Evolutionary conservation across 768 basidiomycete genomes (phyloP).

Genomic region (Tricholoma sp.): DNA sequence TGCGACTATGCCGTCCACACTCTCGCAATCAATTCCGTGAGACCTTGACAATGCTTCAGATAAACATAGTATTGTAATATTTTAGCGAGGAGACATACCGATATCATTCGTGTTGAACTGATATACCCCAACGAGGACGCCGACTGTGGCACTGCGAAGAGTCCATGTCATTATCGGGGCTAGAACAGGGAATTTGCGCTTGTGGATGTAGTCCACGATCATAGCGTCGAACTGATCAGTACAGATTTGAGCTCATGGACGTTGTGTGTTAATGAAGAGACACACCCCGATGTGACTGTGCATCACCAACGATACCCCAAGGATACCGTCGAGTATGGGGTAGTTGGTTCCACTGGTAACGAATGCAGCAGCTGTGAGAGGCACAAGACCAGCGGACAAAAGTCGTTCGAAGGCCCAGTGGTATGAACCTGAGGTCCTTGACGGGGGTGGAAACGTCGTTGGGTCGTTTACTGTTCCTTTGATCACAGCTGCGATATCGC

Average conservation of each 20-base stretch:
- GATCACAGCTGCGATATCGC: constrained; percentile 57
- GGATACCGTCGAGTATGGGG: constrained; percentile 85
- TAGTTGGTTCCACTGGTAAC: constrained; percentile 70
- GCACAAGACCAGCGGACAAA: constrained; percentile 82
- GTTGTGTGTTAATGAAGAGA: constrained; percentile 6
- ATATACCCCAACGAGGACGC: constrained; percentile 85
- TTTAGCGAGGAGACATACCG: constrained; percentile 47
- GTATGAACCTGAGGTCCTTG: constrained; percentile 81
- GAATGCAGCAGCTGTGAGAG: constrained; percentile 83
- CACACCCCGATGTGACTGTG: constrained; percentile 92
- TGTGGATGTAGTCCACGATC: constrained; percentile 87
- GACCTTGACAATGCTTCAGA: constrained; percentile 39
- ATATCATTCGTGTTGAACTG: constrained; percentile 99
- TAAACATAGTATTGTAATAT: neutral
- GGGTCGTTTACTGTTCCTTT: constrained; percentile 95
- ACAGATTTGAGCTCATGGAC: neutral
- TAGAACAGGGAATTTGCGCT: constrained; percentile 86
- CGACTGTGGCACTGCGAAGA: constrained; percentile 72
- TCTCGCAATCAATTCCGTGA: constrained; percentile 80
- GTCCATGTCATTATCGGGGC: constrained; percentile 71
- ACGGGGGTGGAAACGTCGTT: constrained; percentile 80
- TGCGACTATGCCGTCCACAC: constrained; percentile 72
- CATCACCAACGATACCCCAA: constrained; percentile 83
- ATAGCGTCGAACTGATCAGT: constrained; percentile 73
- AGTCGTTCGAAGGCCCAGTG: constrained; percentile 93